Conservation (phyloP, 176 grass and related monocot genomes). For the Oryza meridionalis region DNA sequence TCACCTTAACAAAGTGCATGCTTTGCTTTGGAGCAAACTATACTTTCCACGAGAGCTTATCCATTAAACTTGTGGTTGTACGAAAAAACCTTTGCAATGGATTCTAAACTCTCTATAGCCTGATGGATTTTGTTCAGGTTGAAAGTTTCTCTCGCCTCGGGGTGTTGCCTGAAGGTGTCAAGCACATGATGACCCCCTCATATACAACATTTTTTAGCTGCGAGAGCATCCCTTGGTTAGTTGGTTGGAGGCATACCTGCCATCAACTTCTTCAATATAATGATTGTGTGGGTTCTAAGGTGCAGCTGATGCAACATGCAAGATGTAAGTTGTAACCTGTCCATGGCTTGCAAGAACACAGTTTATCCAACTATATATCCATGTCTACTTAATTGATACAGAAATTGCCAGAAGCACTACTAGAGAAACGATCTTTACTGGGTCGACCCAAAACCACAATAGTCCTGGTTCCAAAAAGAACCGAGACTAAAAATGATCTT, state of each 20-base stretch:
- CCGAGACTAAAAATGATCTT: no score
- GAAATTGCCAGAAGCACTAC: no score
- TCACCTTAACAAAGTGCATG: no score
- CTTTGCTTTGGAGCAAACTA: no score
- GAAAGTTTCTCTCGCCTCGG: background rate
- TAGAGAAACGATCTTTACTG: no score
- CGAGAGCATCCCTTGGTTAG: background rate
- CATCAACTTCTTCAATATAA: background rate
- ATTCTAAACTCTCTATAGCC: background rate
- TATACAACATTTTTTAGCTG: slow-evolving; percentile 5
- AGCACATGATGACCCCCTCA: background rate
- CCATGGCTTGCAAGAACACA: background rate
- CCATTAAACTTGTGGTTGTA: no score
- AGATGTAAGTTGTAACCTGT: background rate
- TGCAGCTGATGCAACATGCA: slow-evolving; percentile 7
- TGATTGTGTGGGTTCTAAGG: background rate
- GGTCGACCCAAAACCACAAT: no score
- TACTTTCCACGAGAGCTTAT: no score
- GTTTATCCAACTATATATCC: background rate
- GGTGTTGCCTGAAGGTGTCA: background rate
- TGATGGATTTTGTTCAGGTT: background rate
- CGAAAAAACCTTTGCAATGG: no score
- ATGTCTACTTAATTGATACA: background rate
- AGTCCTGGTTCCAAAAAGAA: no score
- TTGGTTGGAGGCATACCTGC: slow-evolving; percentile 4